Base-by-base conservation (phyloP, 768 basidiomycete genomes). In the Lactifluus pinguis region DNA sequence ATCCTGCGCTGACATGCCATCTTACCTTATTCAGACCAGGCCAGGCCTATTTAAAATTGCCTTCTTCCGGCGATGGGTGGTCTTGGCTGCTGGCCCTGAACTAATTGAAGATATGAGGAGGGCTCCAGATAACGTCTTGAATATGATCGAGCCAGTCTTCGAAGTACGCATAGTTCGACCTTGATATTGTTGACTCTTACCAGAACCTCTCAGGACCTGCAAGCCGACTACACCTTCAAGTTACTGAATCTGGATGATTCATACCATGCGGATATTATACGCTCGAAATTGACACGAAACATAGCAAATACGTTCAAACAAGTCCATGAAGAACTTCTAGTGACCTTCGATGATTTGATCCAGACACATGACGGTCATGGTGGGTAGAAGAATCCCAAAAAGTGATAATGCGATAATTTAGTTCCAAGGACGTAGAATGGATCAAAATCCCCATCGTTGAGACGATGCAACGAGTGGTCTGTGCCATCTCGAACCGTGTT, bases 101-200 rank as follows among this genome's bases (percentile, higher is more conserved):
- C 70, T 77, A 49, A 69, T 83, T 13, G 78, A 83, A 6, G 83
- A 84, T 45, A 66, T 85, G 17, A 75, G 80, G 25, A 76, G 70
- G 59, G 76, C 76, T n/a, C 72, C 76, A 6, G 79, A 80, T 51
- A 72, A 78, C n/a, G 72, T 73, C 30, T 69, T 81, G 5, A 80
- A 79, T 32, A 72, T 76, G 54, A 61, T 67, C 59, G 73, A 75
- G 19, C 75, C 75, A 4, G 71, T 75, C 44, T 64, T 69, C 50
- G 76, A 77, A 32, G 82, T 80, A 54, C 10, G 71, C 67, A 34
- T 32, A 29, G 19, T 34, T 44, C 2, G 47, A n/a, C 11, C 36
- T 44, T 2, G 47, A 29, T 17, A 2, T 11, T 5, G 9, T 7
- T 42, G 19, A 6, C 19, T 8, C 10, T 15, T 34, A 62, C 48